phyloP scores from a whole-genome alignment of 768 basidiomycete species.

The Auriscalpium microsporum region DNA sequence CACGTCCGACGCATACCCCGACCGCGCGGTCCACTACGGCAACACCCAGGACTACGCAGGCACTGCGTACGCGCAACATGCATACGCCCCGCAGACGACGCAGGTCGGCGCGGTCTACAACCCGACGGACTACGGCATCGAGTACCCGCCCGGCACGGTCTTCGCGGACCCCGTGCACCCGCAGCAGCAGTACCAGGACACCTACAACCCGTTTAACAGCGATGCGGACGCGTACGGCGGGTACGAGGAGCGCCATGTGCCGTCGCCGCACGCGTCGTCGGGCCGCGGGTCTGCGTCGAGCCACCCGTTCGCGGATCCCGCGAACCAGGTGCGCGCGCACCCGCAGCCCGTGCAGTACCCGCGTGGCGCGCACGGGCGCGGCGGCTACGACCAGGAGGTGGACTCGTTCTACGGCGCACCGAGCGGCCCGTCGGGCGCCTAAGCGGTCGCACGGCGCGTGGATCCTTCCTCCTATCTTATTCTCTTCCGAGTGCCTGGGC shows the following conservation, averaged over 20 bases:
- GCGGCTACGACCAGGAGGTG: not conserved
- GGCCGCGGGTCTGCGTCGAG: not conserved
- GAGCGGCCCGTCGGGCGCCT: not conserved
- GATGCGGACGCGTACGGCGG: not conserved
- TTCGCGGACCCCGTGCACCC: not conserved
- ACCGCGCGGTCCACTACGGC: conserved; percentile 10
- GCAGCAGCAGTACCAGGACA: not conserved
- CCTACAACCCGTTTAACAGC: not conserved
- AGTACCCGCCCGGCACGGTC: conserved; percentile 3
- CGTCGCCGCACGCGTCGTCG: not conserved
- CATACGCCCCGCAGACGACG: not conserved
- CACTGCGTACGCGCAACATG: not conserved
- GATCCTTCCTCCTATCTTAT: not conserved
- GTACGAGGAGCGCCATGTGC: not conserved
- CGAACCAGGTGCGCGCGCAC: not conserved
- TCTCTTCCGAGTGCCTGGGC: too few relatives aligned
- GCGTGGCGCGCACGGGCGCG: not conserved
- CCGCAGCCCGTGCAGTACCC: not conserved
- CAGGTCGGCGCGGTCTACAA: not conserved
- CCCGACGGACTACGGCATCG: conserved; percentile 8
- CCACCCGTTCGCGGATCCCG: conserved; percentile 11
- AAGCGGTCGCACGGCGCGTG: not conserved
- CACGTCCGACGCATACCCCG: conserved; percentile 7
- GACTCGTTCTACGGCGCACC: conserved; percentile 11
- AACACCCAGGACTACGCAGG: not conserved